Evolutionary conservation across 495 filamentous ascomycete genomes (phyloP), one percentile per base, ranked within the genome.

Genomic region (Sphaerosporella brunnea): DNA sequence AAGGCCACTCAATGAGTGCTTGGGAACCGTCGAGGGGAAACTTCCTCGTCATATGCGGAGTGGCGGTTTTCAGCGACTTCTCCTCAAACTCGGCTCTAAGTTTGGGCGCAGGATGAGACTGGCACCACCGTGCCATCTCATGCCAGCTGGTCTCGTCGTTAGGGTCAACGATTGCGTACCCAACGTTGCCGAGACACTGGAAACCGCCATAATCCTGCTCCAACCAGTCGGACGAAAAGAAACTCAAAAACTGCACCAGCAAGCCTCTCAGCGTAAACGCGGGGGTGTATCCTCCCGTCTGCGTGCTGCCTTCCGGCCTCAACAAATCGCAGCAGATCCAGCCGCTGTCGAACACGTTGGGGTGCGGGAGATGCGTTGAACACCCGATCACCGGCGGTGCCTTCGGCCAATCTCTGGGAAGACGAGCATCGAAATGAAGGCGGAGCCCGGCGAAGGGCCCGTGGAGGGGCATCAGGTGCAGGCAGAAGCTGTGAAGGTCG

Each of bases 271-370:
- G 51, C 3, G 51, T 53, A 28, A 53, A 53, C 2, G 51, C 51
- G 3, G 51, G 51, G 8, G 51, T 53, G 20, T 53, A 53, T 10
- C 51, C 51, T 15, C 20, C 15, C 26, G 23, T 25, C 13, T 23
- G 45, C 50, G 32, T 11, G 38, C n/a, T 32, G 37, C 34, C 25
- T 47, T 20, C 18, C 28, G 28, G 28, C 32, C 49, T 10, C 15
- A 53, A 52, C 35, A 53, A 20, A 47, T 53, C 51, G 20, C 48
- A 47, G 50, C 51, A 53, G 26, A 53, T 24, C 35, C 36, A 53
- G 13, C n/a, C n/a, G n/a, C 15, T 16, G 7, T 21, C 25, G 19
- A 36, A 47, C 18, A 53, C 42, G 36, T 53, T 53, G 11, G 51
- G 51, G 26, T 53, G 51, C 13, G 37, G 16, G 0, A 53, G n/a